Conservation (phyloP, 208 protist genomes). For the Crithidia bombi region DNA sequence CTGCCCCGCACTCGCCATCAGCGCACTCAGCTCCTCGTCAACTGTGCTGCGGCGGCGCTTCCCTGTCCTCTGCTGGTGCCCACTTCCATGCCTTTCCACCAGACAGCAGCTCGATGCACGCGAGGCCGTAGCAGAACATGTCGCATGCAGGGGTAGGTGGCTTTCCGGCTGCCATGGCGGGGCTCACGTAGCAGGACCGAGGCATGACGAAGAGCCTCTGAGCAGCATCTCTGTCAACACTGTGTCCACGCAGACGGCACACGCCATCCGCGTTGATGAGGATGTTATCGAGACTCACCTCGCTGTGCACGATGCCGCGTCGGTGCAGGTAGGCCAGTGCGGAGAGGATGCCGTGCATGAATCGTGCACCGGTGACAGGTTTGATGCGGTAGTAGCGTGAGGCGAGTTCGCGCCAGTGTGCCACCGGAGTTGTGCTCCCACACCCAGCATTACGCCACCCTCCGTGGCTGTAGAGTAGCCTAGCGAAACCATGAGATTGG, state of each 20-base stretch:
- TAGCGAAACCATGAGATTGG: constrained; percentile 5
- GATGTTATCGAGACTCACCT: constrained; percentile 67
- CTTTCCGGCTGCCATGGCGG: constrained; percentile 57
- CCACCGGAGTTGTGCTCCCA: constrained; percentile 51
- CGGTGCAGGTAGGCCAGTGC: constrained; percentile 67
- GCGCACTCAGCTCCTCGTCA: constrained; percentile 8
- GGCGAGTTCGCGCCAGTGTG: constrained; percentile 34
- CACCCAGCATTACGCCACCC: constrained; percentile 23
- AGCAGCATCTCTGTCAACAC: constrained; percentile 2
- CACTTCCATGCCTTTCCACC: constrained; percentile 27
- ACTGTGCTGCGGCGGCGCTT: not conserved
- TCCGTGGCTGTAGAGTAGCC: constrained; percentile 7
- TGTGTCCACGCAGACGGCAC: constrained; percentile 69
- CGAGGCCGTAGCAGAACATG: constrained; percentile 69
- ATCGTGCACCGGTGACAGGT: constrained; percentile 38
- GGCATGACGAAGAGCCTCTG: constrained; percentile 34
- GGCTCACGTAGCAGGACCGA: constrained; percentile 66
- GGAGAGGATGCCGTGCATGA: constrained; percentile 51
- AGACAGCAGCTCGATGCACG: constrained; percentile 59
- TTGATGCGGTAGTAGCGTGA: constrained; percentile 30
- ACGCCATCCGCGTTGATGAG: constrained; percentile 56
- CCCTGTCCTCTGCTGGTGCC: not conserved
- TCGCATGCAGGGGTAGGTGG: constrained; percentile 53
- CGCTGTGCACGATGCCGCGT: constrained; percentile 58
- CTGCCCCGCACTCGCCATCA: constrained; percentile 6